These are phyloP conservation scores for Aspergillus sp. DNA, from an alignment of 2,329 filamentous ascomycete genomes.

Conservation along the genomic window DNA sequence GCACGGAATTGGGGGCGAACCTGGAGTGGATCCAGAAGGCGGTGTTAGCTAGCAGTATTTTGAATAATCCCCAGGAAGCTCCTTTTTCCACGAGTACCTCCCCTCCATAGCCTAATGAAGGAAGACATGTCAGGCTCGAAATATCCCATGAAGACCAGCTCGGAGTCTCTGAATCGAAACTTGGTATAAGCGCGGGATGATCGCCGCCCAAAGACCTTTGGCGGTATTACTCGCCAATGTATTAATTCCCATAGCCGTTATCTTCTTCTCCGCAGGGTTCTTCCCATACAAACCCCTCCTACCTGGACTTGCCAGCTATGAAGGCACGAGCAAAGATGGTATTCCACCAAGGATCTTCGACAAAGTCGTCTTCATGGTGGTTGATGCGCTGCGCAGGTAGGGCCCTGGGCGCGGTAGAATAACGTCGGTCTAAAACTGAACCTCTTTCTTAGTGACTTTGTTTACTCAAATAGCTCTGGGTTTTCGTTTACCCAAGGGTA, in stretches of 20 bases:
- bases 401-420: neutral
- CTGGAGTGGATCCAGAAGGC: conserved; percentile 1
- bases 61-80: neutral
- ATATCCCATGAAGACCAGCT: neutral
- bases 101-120: neutral
- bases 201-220: conserved; percentile 27
- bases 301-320: conserved; percentile 71
- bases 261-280: conserved; percentile 84
- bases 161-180: neutral
- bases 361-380: conserved; percentile 93
- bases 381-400: conserved; percentile 89
- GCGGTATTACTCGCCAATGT: conserved; percentile 68
- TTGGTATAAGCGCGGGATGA: conserved; percentile 16
- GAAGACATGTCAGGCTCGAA: neutral
- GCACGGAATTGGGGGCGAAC: neutral
- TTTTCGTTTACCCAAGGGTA: conserved; percentile 88
- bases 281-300: conserved; percentile 97
- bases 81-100: neutral
- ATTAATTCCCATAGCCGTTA: conserved; percentile 70
- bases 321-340: conserved; percentile 52
- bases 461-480: conserved; percentile 76
- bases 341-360: conserved; percentile 74
- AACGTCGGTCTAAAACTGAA: conserved; percentile 17
- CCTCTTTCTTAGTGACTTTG: conserved; percentile 71
- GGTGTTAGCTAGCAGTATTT: conserved; percentile 2